Base-by-base conservation (phyloP, 2,329 filamentous ascomycete species). In the Aspergillus ochraceus region DNA sequence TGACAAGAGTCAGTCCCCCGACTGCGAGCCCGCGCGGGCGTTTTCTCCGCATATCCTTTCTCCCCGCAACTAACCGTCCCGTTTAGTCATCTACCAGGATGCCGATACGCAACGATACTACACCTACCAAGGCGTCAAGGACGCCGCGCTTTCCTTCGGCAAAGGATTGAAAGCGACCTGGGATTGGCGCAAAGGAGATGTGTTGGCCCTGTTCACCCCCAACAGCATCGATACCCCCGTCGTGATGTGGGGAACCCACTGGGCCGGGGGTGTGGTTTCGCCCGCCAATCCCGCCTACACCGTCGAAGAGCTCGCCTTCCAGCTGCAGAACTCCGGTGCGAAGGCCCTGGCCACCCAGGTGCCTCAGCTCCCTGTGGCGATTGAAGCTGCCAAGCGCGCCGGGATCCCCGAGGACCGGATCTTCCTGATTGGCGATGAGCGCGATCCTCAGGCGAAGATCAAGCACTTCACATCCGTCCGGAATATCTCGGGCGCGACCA, bases 271-370 rank as follows among this genome's bases (percentile, higher is more conserved):
- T 30, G 80, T 91, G 54, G 79, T 91, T 11, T 92, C 89, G n/a
- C 92, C 93, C 0, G 92, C 91, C 2, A 97, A 97, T 71, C 92
- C 93, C 20, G 87, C 88, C 4, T 97, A 97, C 77, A 96, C 90
- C 0, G 85, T 85, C 12, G 86, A 91, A 10, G 94, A 98, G 76
- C 83, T 97, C 36, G 87, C 89, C 4, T 92, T 90, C 70, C 93
- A 97, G 77, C 83, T 98, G 61, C 86, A 86, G 68, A 90, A 96
- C 74, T 89, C 89, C 0, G 84, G 86, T 0, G 90, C 91, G 32
- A 90, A 87, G 70, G 90, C 84, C 0, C 75, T 97, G 8, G 84
- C 89, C 26, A 97, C 93, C 0, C 91, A 96, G 69, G 73, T 84
- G 26, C 77, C 86, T 0, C 83, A 89, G 60, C 80, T 97, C 1